These are phyloP conservation scores for Pseudisothecium myosuroides DNA, from an alignment of 225 moss, liverwort and hornwort species.

Conservation along the genomic window DNA sequence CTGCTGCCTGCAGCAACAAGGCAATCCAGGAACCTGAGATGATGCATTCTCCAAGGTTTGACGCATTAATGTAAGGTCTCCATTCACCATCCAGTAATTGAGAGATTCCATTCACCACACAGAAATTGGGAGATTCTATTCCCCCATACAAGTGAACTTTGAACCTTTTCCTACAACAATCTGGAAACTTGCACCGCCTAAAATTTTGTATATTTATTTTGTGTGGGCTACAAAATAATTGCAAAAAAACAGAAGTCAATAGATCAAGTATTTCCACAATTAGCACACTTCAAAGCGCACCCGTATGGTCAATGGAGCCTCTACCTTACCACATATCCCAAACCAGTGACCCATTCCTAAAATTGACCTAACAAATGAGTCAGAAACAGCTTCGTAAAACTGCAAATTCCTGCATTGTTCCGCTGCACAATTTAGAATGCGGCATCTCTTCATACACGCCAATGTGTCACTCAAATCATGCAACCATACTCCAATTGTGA, in stretches of 20 bases:
- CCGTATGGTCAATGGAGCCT: background rate
- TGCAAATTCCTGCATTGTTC: background rate
- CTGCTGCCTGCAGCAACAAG: constrained; percentile 24
- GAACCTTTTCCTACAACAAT: background rate
- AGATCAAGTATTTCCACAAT: background rate
- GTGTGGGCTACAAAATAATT: background rate
- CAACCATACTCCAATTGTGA: background rate
- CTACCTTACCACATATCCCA: background rate
- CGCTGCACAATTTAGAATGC: background rate
- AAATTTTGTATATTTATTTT: background rate
- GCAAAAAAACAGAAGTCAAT: no score
- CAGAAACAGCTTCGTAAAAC: background rate
- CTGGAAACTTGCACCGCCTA: background rate
- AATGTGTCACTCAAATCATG: background rate
- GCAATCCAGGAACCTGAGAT: background rate
- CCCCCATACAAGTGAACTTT: background rate
- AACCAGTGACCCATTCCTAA: background rate
- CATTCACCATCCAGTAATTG: background rate
- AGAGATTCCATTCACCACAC: background rate
- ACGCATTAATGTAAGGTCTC: background rate
- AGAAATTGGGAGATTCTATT: background rate
- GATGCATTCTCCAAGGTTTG: background rate
- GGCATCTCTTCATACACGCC: background rate
- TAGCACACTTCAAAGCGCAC: background rate
- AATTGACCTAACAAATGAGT: background rate